Base-by-base conservation (phyloP, 768 basidiomycete species). In the Clitopilus passeckerianus region DNA sequence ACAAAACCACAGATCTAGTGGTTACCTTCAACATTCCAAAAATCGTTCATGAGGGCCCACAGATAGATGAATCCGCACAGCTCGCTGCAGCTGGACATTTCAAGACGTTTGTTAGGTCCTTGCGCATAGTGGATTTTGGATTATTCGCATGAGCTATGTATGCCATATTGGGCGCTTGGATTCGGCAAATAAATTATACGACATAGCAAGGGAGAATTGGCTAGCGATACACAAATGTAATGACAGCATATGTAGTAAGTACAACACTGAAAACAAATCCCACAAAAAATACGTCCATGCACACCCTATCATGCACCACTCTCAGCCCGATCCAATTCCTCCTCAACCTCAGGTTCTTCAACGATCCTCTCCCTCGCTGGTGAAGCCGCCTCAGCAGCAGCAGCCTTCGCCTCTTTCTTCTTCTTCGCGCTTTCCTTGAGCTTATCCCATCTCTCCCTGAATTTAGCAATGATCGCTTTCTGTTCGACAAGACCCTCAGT, bases 381-480 rank as follows among this genome's bases (percentile, higher is more conserved):
- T 22, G 75, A 64, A 37, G 74, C 72, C 65, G 78, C 69, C 16
- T 74, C 75, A 20, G 78, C 81, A 16, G 80, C 78, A 8, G 80
- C 82, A 1, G 78, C 82, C 57, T 84, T 85, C 14, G 86, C 86
- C 66, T 90, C 89, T 70, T 92, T 90, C 75, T 93, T 93, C 61
- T 89, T 85, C 71, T 87, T 91, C 7, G 91, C 89, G 24, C 89
- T 89, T 67, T 94, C 93, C 69, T 94, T 94, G 59, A 94, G 75
- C 70, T 91, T 93, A 69, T 91, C 90, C 92, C 92, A 94, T 41
- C 90, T 81, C 72, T 93, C 92, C 24, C 89, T 84, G 72, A 90
- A 93, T 65, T 89, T 88, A 20, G 80, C 77, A 63, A 93, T 91
- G 83, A 91, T 89, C 10, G 84, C 77, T 85, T 88, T 90, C 92